Conservation (phyloP, 352 stramenopile genomes). For the Pythium utonaiense region DNA sequence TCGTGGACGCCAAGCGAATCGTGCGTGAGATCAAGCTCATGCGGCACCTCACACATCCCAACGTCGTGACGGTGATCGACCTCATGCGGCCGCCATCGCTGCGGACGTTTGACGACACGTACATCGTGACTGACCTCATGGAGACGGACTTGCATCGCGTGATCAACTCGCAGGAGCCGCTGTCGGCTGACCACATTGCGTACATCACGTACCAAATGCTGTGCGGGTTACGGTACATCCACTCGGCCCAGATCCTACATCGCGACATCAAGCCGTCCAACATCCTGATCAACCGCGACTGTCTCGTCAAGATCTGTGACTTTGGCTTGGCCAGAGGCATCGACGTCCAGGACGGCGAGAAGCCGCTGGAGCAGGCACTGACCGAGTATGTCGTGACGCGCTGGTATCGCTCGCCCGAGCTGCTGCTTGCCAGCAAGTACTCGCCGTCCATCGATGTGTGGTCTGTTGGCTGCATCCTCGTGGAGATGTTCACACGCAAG, state of each 20-base stretch:
- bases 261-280: constrained; percentile 97
- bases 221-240: constrained; percentile 75
- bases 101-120: constrained; percentile 75
- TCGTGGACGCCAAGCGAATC: constrained; percentile 83
- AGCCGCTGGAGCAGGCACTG: constrained; percentile 49
- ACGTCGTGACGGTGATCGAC: constrained; percentile 70
- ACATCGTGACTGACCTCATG: constrained; percentile 84
- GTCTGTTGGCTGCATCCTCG: constrained; percentile 98
- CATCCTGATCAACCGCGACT: constrained; percentile 93
- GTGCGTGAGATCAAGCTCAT: constrained; percentile 83
- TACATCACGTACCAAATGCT: constrained; percentile 86
- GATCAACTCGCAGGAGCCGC: constrained; percentile 67
- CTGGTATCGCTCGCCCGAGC: constrained; percentile 93
- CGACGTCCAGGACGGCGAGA: constrained; percentile 37
- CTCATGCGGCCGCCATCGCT: constrained; percentile 75
- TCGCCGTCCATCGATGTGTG: constrained; percentile 94
- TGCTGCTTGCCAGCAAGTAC: constrained; percentile 94
- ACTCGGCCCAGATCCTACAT: constrained; percentile 85
- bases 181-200: constrained; percentile 74
- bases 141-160: constrained; percentile 78
- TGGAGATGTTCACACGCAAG: constrained; percentile 93
- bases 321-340: constrained; percentile 86
- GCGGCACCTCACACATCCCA: constrained; percentile 67
- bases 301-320: constrained; percentile 88
- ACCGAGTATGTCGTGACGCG: constrained; percentile 93